Percentiles rank a stretch among this genome's conserved stretches.
Evolutionary conservation across 2,329 filamentous ascomycete species (phyloP).

Genomic region (Chrysoporthe austroafricana): DNA sequence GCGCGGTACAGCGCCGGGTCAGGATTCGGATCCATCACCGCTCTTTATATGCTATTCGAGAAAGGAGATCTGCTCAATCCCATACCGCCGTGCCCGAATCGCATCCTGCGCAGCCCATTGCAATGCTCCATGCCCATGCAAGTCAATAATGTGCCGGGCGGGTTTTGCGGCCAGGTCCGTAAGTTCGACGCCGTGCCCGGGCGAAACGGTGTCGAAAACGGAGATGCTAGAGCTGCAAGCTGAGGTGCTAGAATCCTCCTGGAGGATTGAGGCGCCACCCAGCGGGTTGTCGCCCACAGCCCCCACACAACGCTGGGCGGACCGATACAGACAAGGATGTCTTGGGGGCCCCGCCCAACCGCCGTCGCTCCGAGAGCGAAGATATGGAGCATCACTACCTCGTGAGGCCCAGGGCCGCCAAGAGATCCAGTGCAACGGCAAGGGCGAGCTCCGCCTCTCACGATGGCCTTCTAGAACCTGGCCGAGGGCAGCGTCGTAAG

Average conservation of each 20-base stretch:
- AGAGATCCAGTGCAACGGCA: neutral
- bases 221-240: neutral
- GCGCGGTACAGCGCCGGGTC: neutral
- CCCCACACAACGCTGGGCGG: neutral
- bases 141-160: neutral
- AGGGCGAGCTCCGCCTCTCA: neutral
- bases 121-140: too few relatives aligned
- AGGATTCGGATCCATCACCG: neutral
- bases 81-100: too few relatives aligned
- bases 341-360: neutral
- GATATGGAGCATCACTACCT: neutral
- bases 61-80: too few relatives aligned
- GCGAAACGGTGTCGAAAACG: conserved; percentile 1
- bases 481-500: neutral
- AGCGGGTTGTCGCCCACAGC: neutral
- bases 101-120: too few relatives aligned
- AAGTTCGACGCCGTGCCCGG: neutral
- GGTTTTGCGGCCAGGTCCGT: conserved; percentile 1
- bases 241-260: too few relatives aligned
- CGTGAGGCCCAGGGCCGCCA: neutral
- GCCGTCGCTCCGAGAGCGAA: neutral
- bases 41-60: too few relatives aligned
- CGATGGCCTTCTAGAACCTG: neutral
- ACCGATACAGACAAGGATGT: too few relatives aligned
- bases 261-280: neutral